Base-by-base conservation (phyloP, 2,329 filamentous ascomycete species). In the Rutstroemia sydowiana region DNA sequence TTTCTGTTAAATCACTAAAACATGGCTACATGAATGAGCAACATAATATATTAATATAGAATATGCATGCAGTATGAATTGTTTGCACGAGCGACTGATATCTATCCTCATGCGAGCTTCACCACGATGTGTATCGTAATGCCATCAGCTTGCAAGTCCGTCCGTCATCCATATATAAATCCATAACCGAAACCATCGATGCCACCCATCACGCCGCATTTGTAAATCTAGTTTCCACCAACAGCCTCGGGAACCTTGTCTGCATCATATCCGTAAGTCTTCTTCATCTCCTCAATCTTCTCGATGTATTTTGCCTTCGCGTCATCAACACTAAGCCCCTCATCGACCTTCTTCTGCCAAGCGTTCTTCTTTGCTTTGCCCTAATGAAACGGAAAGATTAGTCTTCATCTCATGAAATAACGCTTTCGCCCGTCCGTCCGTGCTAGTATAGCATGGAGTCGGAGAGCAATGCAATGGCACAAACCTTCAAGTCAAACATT, bases 291-390 rank as follows among this genome's bases (percentile, higher is more conserved):
- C 70, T 89, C 82, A 58, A 93, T 81, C 56, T 85, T 73, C 61
- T 76, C 74, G 63, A 95, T 78, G 72, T 95, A 96, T 66, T 78
- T 73, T 68, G 81, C 75, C 78, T 95, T 85, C 18, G 90, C 90
- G 59, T 82, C 70, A 58, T 84, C 77, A 56, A 78, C 65, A 55
- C 59, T 79, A 60, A 82, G 67, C 46, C 77, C 79, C 55, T 82
- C 76, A 56, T 90, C 79, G 64, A 81, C 78, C 57, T 82, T 64
- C 66, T 82, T 77, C 71, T 88, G 73, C 89, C 89, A 95, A 50
- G 85, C 81, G 63, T 75, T 78, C 73, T 84, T 80, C 78, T 95
- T 95, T 64, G 81, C 81, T 74, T 93, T 95, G 72, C 75, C 82
- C 87, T 66, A 43, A 48, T 13, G 2, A 18, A 11, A 8, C 1